phyloP scores from a whole-genome alignment of 2,329 filamentous ascomycete genomes.

The Amesomyces nigricolor region DNA sequence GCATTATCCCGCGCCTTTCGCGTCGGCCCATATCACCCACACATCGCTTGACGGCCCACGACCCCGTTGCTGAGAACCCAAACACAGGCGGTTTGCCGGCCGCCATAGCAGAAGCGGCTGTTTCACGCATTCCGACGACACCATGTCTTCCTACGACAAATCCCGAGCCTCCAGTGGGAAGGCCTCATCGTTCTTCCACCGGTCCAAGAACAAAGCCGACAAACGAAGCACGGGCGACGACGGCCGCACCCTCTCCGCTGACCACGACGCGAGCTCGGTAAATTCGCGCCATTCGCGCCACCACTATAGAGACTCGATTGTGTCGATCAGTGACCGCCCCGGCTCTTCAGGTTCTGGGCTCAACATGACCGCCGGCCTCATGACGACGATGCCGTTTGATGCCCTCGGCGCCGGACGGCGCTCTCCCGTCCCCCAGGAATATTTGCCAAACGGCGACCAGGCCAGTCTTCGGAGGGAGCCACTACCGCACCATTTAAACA shows the following conservation, averaged over 20 bases:
- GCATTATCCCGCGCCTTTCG: constrained; percentile 27
- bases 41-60: constrained; percentile 23
- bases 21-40: constrained; percentile 18
- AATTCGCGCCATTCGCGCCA: constrained; percentile 70
- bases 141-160: constrained; percentile 66
- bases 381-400: constrained; percentile 86
- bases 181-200: constrained; percentile 71
- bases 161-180: constrained; percentile 64
- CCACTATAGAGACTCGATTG: constrained; percentile 67
- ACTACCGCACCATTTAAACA: constrained; percentile 77
- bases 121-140: constrained; percentile 24
- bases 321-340: constrained; percentile 64
- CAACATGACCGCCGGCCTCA: constrained; percentile 72
- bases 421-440: constrained; percentile 67
- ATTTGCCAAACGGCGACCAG: constrained; percentile 63
- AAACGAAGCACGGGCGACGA: constrained; percentile 59
- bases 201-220: constrained; percentile 73
- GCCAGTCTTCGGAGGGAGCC: constrained; percentile 61
- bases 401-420: constrained; percentile 58
- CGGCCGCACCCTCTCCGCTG: constrained; percentile 48
- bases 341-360: constrained; percentile 59
- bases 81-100: constrained; percentile 17
- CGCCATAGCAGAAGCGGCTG: constrained; percentile 19
- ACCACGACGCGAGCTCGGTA: constrained; percentile 57
- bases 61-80: constrained; percentile 18